These are phyloP conservation scores for Arachis stenosperma DNA, from an alignment of 306 rosid species.

Conservation along the genomic window DNA sequence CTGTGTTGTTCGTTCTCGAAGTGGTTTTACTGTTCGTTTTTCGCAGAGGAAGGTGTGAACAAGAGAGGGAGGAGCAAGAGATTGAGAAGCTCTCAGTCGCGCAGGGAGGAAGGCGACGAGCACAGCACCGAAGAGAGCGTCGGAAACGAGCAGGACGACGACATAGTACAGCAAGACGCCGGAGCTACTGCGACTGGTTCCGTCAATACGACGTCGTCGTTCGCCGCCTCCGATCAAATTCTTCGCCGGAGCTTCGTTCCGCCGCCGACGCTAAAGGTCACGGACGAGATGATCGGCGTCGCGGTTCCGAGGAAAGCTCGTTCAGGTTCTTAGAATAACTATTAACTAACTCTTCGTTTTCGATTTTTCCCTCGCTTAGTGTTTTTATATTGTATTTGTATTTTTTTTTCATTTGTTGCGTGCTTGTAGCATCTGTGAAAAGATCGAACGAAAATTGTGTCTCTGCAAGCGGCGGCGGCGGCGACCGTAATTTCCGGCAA, in stretches of 20 bases:
- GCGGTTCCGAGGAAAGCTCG: slow-evolving; percentile 80
- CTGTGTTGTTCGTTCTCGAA: background rate
- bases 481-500: slow-evolving; percentile 43
- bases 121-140: slow-evolving; percentile 51
- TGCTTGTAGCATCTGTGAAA: slow-evolving; percentile 61
- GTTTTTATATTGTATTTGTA: background rate
- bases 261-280: slow-evolving; percentile 45
- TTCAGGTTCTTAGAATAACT: slow-evolving; percentile 55
- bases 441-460: slow-evolving; percentile 54
- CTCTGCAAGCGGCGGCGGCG: slow-evolving; percentile 45
- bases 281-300: slow-evolving; percentile 59
- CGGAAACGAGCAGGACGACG: slow-evolving; percentile 49
- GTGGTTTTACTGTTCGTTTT: background rate
- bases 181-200: slow-evolving; percentile 47
- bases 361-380: background rate
- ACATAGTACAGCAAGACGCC: slow-evolving; percentile 36
- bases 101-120: slow-evolving; percentile 46
- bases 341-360: background rate
- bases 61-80: slow-evolving; percentile 54
- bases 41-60: slow-evolving; percentile 45
- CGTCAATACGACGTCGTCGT: slow-evolving; percentile 29
- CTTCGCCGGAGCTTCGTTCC: slow-evolving; percentile 47
- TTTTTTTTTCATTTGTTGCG: background rate
- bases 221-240: slow-evolving; percentile 39
- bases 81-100: slow-evolving; percentile 49